Evolutionary conservation across 192 early-diverging fungal genomes (phyloP), one percentile per base, ranked within the genome.

Genomic region (Mycoemilia scoparia): DNA sequence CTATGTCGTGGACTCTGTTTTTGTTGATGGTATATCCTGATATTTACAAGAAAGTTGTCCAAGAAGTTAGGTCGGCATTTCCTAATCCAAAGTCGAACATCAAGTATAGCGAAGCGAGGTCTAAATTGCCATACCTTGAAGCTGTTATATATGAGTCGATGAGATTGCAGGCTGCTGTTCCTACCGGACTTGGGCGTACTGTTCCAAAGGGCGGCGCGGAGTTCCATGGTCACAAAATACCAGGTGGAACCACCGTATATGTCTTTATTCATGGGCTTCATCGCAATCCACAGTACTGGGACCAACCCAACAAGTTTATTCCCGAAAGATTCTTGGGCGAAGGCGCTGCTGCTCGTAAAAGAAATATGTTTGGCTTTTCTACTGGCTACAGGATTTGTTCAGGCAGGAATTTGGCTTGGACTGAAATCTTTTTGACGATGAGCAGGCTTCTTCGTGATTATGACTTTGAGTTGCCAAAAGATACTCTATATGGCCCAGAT

Each of bases 101-200:
- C 20, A 39, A 32, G 2, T 64, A 51, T 21, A 36, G 33, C 5
- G 47, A 54, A 24, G 46, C 41, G 32, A 55, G 52, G 26, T 34
- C 36, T 2, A 24, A 31, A 2, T 31, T 58, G 14, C 47, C 55
- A n/a, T 64, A 54, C 17, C 7, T 64, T 14, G 51, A 58, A 14
- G 61, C 55, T 0, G 52, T 52, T 24, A 54, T 64, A 23, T 45
- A 48, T 41, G 61, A 64, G 32, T 41, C 55, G 0, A 8, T 64
- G 40, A 35, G 61, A 5, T 36, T 64, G 4, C 43, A 34, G 1
- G 35, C 47, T 0, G 55, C 54, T 1, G 41, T 46, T 1, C 48
- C 49, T 12, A 18, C 41, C 1, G 24, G 32, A 18, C 32, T 56
- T 9, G 39, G 40, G 8, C 43, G 59, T 5, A 23, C 49, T 0